These are phyloP conservation scores for Umbelopsis vinacea DNA, from an alignment of 192 early-diverging fungal species.

Conservation along the genomic window DNA sequence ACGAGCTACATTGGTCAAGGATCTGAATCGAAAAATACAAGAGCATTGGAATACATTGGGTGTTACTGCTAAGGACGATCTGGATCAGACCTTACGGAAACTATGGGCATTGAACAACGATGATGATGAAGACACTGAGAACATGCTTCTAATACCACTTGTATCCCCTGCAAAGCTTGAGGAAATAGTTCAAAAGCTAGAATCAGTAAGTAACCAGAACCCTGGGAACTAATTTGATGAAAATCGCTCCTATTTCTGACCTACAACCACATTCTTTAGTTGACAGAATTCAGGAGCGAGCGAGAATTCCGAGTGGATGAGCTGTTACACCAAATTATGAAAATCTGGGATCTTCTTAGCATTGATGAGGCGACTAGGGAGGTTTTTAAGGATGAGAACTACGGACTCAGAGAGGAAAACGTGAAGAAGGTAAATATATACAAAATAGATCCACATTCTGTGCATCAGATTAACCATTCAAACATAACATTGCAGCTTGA, in stretches of 20 bases:
- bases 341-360: conserved; percentile 10
- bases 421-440: conserved; percentile 1
- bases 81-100: background rate
- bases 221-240: background rate
- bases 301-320: conserved; percentile 14
- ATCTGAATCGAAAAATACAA: conserved; percentile 4
- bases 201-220: background rate
- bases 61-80: conserved; percentile 2
- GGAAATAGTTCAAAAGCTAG: conserved; percentile 1
- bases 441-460: background rate
- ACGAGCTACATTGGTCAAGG: background rate
- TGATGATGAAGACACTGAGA: background rate
- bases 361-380: conserved; percentile 2
- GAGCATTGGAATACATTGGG: conserved; percentile 14
- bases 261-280: background rate
- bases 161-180: conserved; percentile 6
- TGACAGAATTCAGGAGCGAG: conserved; percentile 16
- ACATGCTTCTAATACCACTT: background rate
- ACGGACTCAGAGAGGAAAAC: conserved; percentile 15
- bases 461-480: background rate
- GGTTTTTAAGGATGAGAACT: conserved; percentile 14
- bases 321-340: conserved; percentile 20
- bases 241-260: background rate
- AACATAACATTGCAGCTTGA: conserved; percentile 40
- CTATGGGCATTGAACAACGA: background rate